phyloP scores from a whole-genome alignment of 2,329 filamentous ascomycete genomes.

The Sarocladium brachiariae region DNA sequence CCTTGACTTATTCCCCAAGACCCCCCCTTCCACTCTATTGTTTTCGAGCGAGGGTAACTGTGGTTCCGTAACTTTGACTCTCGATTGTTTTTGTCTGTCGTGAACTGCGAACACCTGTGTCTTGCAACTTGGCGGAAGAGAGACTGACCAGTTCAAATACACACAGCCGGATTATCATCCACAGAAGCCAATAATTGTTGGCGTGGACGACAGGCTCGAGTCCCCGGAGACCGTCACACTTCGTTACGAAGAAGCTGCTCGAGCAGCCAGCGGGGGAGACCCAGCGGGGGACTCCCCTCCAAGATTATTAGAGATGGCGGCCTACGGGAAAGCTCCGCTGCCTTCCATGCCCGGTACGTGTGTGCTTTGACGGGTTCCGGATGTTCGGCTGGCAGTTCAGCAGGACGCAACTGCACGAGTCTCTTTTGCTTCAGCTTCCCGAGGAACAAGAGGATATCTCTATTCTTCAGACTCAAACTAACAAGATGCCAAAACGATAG shows the following conservation, averaged over 20 bases:
- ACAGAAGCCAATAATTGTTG: slow-evolving; percentile 50
- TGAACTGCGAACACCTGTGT: not conserved
- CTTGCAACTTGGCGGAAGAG: slow-evolving; percentile 4
- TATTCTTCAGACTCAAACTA: not conserved
- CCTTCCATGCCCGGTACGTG: slow-evolving; percentile 76
- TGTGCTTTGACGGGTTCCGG: no score
- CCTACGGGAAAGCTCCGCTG: slow-evolving; percentile 70
- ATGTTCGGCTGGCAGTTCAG: no score
- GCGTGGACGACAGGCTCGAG: slow-evolving; percentile 47
- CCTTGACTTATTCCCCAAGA: slow-evolving; percentile 6
- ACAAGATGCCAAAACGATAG: slow-evolving; percentile 26
- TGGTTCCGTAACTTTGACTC: slow-evolving; percentile 7
- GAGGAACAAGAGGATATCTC: no score
- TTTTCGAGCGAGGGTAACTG: slow-evolving; percentile 2
- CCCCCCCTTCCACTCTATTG: not conserved
- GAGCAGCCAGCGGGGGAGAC: slow-evolving; percentile 45
- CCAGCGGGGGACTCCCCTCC: slow-evolving; percentile 50
- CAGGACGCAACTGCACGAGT: no score
- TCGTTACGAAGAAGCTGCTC: slow-evolving; percentile 49
- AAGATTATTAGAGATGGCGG: slow-evolving; percentile 30
- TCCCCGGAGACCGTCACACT: slow-evolving; percentile 51
- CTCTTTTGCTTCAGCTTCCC: no score
- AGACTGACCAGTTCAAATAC: slow-evolving; percentile 2
- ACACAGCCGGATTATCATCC: slow-evolving; percentile 44
- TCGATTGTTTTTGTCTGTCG: not conserved